Evolutionary conservation across 305 asterid species (phyloP), one percentile per base, ranked within the genome.

Genomic region (Fraxinus albicans): DNA sequence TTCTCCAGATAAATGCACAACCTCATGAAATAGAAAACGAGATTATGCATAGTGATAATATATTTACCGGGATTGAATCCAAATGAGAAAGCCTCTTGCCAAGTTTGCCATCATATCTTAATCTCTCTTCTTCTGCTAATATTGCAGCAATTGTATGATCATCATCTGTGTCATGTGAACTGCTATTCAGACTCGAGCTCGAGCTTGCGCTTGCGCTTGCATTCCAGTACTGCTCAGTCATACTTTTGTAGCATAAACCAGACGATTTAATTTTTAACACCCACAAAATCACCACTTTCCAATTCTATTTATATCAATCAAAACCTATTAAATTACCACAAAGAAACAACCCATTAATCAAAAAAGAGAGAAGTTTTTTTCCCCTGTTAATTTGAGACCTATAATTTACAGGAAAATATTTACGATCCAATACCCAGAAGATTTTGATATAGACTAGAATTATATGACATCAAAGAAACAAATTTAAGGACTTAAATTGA

Each of bases 71-170:
- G 47, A 96, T 93, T 4, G 99, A 96, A 80, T 92, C 98, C 84
- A 96, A 86, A 86, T 96, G 99, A 33, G 99, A 94, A 73, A 96
- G 98, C 90, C 96, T 89, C 88, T 87, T 94, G 29, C 97, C 98
- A 77, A 93, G 98, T 75, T 83, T 93, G 69, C 90, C 88, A 63
- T 88, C 94, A 82, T 80, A 23, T 73, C 82, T 86, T 63, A 80
- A 79, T 1, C 69, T 87, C 70, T 94, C 98, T 15, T 94, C 98
- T 85, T 91, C 94, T 2, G 94, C 97, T 83, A 96, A 89, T 65
- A 93, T 89, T 21, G 82, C 87, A 44, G 98, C 99, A 87, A 96
- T 94, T 40, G 98, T 89, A 55, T 91, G 98, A 90, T 96, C 99
- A 89, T 96, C 99, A 85, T 96, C 98, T 33, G 97, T 92, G 81